phyloP scores from a whole-genome alignment of 768 basidiomycete species.

The Infundibulicybe gibba region DNA sequence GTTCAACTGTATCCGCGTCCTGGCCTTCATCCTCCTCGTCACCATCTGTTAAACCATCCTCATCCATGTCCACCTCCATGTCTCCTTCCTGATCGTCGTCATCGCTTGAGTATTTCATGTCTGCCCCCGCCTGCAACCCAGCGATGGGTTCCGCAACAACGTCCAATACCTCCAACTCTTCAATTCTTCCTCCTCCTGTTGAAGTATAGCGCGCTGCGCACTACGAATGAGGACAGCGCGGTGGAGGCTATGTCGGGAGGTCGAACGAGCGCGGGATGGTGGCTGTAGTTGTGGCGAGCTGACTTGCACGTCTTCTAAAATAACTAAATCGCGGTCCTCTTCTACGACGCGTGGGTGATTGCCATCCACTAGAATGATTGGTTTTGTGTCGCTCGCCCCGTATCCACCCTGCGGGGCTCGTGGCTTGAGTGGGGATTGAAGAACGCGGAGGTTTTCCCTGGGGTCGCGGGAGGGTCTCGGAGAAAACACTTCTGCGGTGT shows the following conservation, averaged over 20 bases:
- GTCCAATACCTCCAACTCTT: constrained; percentile 48
- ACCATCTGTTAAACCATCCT: constrained; percentile 17
- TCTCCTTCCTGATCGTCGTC: constrained; percentile 19
- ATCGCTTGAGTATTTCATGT: constrained; percentile 19
- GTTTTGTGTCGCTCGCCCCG: constrained; percentile 38
- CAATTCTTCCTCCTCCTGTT: constrained; percentile 45
- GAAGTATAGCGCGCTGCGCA: constrained; percentile 56
- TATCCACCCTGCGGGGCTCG: constrained; percentile 15
- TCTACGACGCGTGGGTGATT: constrained; percentile 65
- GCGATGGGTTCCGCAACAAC: constrained; percentile 25
- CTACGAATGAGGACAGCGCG: constrained; percentile 69
- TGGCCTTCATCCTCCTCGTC: constrained; percentile 20
- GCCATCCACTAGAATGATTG: constrained; percentile 61
- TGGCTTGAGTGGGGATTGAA: constrained; percentile 52
- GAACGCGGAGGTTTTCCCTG: constrained; percentile 56
- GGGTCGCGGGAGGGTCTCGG: constrained; percentile 60
- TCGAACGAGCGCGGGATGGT: constrained; percentile 30
- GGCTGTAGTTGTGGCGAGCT: constrained; percentile 18
- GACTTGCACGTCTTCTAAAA: constrained; percentile 62
- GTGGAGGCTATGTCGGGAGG: constrained; percentile 53
- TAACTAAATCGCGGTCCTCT: constrained; percentile 67
- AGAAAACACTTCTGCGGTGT: constrained; percentile 69
- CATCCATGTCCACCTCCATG: constrained; percentile 12
- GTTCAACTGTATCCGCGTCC: constrained; percentile 13
- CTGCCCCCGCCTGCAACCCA: constrained; percentile 32